phyloP scores from a whole-genome alignment of 305 asterid species.

The Rubia occidens region DNA sequence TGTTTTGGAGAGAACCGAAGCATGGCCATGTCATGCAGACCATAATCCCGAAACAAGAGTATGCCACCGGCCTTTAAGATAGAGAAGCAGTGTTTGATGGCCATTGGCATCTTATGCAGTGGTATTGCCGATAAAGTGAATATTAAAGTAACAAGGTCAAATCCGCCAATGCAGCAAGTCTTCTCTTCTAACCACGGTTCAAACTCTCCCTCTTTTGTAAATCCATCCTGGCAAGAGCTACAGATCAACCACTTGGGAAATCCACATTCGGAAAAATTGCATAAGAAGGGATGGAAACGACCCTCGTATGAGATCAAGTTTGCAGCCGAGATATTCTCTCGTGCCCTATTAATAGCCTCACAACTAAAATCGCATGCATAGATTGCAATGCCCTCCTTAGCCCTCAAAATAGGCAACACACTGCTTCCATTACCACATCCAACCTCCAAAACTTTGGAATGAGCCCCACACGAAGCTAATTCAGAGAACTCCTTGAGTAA shows the following conservation, averaged over 20 bases:
- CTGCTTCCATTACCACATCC: slow-evolving; percentile 95
- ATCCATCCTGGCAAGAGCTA: slow-evolving; percentile 35
- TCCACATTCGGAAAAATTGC: slow-evolving; percentile 52
- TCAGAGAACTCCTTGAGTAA: slow-evolving; percentile 76
- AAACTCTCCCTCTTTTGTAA: slow-evolving; percentile 24
- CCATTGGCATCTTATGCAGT: slow-evolving; percentile 52
- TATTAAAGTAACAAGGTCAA: slow-evolving; percentile 70
- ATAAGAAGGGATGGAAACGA: slow-evolving; percentile 55
- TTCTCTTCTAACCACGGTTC: slow-evolving; percentile 28
- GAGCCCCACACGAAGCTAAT: slow-evolving; percentile 48
- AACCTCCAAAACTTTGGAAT: slow-evolving; percentile 66
- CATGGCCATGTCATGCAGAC: slow-evolving; percentile 95
- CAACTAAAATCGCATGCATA: slow-evolving; percentile 83
- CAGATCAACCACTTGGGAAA: slow-evolving; percentile 74
- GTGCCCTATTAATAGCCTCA: slow-evolving; percentile 76
- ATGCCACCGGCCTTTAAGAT: slow-evolving; percentile 81
- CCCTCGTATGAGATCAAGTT: slow-evolving; percentile 30
- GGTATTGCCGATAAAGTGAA: slow-evolving; percentile 91
- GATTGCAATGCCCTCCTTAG: slow-evolving; percentile 39
- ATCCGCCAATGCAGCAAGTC: slow-evolving; percentile 63
- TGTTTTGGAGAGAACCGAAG: slow-evolving; percentile 72
- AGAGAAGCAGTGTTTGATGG: slow-evolving; percentile 57
- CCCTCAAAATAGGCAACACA: slow-evolving; percentile 58
- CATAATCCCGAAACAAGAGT: slow-evolving; percentile 83
- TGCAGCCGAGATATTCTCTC: slow-evolving; percentile 46